Evolutionary conservation across 2,329 filamentous ascomycete genomes (phyloP).

Genomic region (Colletotrichum endophyticum): DNA sequence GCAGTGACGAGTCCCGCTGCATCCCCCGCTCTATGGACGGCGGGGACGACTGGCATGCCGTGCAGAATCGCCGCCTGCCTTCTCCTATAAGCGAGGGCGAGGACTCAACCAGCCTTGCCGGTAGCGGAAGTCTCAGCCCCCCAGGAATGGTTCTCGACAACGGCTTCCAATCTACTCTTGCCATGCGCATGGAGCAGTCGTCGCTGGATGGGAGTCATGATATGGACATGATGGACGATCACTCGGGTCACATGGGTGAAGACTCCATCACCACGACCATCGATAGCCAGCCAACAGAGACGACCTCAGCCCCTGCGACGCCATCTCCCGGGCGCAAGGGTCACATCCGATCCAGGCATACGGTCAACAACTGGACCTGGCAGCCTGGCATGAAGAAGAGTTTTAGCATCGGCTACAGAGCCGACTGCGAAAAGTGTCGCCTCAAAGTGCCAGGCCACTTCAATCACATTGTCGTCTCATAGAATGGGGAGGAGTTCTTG

Average conservation of each 20-base stretch:
- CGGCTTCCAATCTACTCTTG: slow-evolving; percentile 37
- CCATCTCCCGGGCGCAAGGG: slow-evolving; percentile 57
- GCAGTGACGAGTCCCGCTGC: slow-evolving; percentile 39
- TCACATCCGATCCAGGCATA: slow-evolving; percentile 64
- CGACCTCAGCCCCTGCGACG: slow-evolving; percentile 30
- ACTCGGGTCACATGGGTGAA: neutral
- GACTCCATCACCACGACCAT: neutral
- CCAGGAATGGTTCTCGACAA: slow-evolving; percentile 36
- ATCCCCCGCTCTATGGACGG: slow-evolving; percentile 54
- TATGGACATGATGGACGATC: slow-evolving; percentile 35
- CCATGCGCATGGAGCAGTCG: slow-evolving; percentile 36
- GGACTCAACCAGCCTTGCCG: slow-evolving; percentile 33
- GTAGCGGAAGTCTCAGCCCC: slow-evolving; percentile 36
- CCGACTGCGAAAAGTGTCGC: slow-evolving; percentile 80
- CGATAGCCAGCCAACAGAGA: slow-evolving; percentile 14
- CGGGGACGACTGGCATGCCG: slow-evolving; percentile 53
- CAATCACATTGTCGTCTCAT: slow-evolving; percentile 76
- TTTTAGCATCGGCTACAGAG: slow-evolving; percentile 79
- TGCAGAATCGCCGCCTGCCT: slow-evolving; percentile 59
- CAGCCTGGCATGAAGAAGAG: slow-evolving; percentile 70
- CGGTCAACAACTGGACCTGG: slow-evolving; percentile 64
- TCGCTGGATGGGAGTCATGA: slow-evolving; percentile 18
- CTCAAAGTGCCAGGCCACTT: slow-evolving; percentile 80
- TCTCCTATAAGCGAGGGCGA: slow-evolving; percentile 66
- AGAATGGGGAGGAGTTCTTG: slow-evolving; percentile 33